These are phyloP conservation scores for Murraya koenigii DNA, from an alignment of 345 rosid genomes.

Conservation along the genomic window DNA sequence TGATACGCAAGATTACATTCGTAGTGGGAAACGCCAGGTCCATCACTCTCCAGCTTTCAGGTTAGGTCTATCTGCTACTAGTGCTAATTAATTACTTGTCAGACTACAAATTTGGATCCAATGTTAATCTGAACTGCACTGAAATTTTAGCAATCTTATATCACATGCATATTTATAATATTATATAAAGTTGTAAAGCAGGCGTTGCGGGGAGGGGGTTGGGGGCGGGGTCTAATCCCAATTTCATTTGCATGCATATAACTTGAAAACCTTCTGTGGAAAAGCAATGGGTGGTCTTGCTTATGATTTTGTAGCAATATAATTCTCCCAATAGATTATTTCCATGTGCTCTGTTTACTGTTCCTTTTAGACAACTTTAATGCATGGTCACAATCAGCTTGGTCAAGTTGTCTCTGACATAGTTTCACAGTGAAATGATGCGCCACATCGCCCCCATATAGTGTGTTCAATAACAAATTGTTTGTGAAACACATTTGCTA, in stretches of 20 bases:
- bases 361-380: conserved; percentile 9
- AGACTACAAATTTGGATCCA: too few relatives aligned
- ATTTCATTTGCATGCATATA: conserved; percentile 24
- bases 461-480: too few relatives aligned
- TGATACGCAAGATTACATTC: conserved; percentile 46
- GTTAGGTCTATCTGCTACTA: conserved; percentile 24
- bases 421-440: conserved; percentile 18
- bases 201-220: background rate
- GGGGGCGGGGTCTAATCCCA: conserved; percentile 24
- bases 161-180: too few relatives aligned
- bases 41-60: conserved; percentile 65
- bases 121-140: background rate
- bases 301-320: conserved; percentile 5
- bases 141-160: background rate
- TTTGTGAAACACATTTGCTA: conserved; percentile 16
- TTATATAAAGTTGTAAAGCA: background rate
- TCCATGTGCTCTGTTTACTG: conserved; percentile 3
- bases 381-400: conserved; percentile 18
- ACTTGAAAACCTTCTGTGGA: conserved; percentile 21
- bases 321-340: background rate
- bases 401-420: conserved; percentile 20
- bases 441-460: conserved; percentile 9
- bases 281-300: conserved; percentile 2
- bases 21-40: conserved; percentile 59
- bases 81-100: background rate